Base-by-base conservation (phyloP, 805 yeast species). In the Kluyveromyces nonfermentans region DNA sequence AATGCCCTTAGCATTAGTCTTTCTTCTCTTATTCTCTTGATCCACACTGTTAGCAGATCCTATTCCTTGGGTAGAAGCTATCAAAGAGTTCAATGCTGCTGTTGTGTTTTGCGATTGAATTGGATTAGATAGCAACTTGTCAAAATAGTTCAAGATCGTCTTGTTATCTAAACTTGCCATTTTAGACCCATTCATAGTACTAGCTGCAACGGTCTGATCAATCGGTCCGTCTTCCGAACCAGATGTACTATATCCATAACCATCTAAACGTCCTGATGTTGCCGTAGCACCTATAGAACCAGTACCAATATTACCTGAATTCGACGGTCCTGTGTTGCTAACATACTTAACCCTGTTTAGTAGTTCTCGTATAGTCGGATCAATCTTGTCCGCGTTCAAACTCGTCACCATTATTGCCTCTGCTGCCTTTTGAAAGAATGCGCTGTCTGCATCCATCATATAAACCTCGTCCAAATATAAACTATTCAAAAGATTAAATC, bases 351-450 rank as follows among this genome's bases (percentile, higher is more conserved):
- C 49, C 34, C 63, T 48, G 36, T 54, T 54, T 34, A 60, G 37
- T 30, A 60, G 41, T 41, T 60, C 64, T 43, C 49, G 47, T 37
- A 60, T 59, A 2, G 60, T 54, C 4, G 63, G 64, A 40, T 59
- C 60, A 18, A 54, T 50, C 39, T 51, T 55, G 7, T 54, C 48
- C 8, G 52, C 49, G 31, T 55, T 54, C 34, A 55, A 43, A n/a
- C 60, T 53, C 15, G 59, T 54, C 19, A 57, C 58, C 25, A 56
- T 55, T 22, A 60, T 50, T n/a, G 64, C 64, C 30, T 60, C 64
- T 16, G 59, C 58, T 20, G 63, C 64, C 41, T 54, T 59, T 41
- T 52, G 50, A 36, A 59, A 53, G 46, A 60, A 60, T 1, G 50
- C 39, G 14, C 56, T 47, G 40, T 59, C 62, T 41, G 56, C 64